These are phyloP conservation scores for Nelumbo lutea DNA, from an alignment of 164 flowering plant genomes.

Conservation along the genomic window DNA sequence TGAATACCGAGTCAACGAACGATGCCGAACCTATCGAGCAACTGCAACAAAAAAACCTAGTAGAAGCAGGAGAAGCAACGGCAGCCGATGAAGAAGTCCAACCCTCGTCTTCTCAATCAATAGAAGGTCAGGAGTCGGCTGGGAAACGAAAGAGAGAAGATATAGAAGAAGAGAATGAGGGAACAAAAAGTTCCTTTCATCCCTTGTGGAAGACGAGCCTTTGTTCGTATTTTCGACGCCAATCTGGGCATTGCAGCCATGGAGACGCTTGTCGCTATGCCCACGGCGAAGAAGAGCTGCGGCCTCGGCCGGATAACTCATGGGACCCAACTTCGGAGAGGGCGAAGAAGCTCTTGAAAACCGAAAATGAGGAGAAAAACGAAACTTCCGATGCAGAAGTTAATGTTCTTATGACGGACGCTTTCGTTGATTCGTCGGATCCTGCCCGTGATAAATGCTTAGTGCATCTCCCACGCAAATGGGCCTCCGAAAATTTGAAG, in stretches of 20 bases:
- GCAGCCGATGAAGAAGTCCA: constrained; percentile 4
- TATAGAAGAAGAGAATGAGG: constrained; percentile 19
- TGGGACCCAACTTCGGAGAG: constrained; percentile 98
- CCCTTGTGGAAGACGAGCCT: constrained; percentile 84
- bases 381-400: constrained; percentile 31
- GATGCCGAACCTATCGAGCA: constrained; percentile 6
- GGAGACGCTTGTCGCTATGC: constrained; percentile 77
- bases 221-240: constrained; percentile 75
- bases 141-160: constrained; percentile 24
- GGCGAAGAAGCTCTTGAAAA: constrained; percentile 57
- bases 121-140: background rate
- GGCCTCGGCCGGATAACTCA: constrained; percentile 61
- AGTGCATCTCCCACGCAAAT: constrained; percentile 62
- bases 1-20: constrained; percentile 8
- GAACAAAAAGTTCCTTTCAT: constrained; percentile 16
- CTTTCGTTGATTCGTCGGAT: constrained; percentile 12
- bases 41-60: background rate
- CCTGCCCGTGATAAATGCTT: constrained; percentile 56
- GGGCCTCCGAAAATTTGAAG: constrained; percentile 65
- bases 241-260: constrained; percentile 57
- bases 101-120: constrained; percentile 5
- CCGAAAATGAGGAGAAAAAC: constrained; percentile 24
- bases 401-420: constrained; percentile 34
- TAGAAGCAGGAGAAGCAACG: constrained; percentile 1
- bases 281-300: constrained; percentile 83